Conservation (phyloP, 2,329 filamentous ascomycete species). For the Helicocarpus griseus region DNA sequence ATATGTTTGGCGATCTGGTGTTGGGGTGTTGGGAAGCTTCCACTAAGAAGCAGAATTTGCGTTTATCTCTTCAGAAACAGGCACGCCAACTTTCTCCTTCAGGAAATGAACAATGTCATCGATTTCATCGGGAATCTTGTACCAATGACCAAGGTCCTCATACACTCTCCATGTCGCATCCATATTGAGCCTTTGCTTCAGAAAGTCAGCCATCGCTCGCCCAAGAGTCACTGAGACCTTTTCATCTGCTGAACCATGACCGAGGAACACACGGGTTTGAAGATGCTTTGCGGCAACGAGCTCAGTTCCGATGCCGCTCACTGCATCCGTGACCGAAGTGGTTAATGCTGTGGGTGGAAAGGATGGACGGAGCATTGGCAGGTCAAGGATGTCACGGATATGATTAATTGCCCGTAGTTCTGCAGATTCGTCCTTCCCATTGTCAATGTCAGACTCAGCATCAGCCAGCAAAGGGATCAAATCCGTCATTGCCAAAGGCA, state of each 20-base stretch:
- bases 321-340: too few species aligned
- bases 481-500: neutral
- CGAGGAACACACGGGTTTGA: constrained; percentile 35
- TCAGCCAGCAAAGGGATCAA: neutral
- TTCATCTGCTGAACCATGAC: constrained; percentile 34
- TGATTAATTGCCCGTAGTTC: constrained; percentile 20
- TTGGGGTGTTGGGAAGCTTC: too few species aligned
- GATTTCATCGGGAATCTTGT: constrained; percentile 40
- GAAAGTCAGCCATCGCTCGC: constrained; percentile 19
- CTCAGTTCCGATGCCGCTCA: too few species aligned
- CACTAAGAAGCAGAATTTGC: neutral
- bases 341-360: neutral
- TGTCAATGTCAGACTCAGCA: constrained; percentile 8
- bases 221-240: constrained; percentile 28
- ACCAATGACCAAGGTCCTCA: constrained; percentile 38
- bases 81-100: constrained; percentile 12
- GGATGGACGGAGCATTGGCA: constrained; percentile 8
- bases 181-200: constrained; percentile 15
- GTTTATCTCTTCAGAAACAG: neutral
- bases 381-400: constrained; percentile 24
- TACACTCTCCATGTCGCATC: constrained; percentile 34
- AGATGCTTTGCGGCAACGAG: constrained; percentile 10
- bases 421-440: constrained; percentile 2
- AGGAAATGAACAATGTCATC: constrained; percentile 36
- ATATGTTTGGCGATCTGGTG: neutral